Base-by-base conservation (phyloP, 805 yeast genomes). In the Saccharomyces mikatae region DNA sequence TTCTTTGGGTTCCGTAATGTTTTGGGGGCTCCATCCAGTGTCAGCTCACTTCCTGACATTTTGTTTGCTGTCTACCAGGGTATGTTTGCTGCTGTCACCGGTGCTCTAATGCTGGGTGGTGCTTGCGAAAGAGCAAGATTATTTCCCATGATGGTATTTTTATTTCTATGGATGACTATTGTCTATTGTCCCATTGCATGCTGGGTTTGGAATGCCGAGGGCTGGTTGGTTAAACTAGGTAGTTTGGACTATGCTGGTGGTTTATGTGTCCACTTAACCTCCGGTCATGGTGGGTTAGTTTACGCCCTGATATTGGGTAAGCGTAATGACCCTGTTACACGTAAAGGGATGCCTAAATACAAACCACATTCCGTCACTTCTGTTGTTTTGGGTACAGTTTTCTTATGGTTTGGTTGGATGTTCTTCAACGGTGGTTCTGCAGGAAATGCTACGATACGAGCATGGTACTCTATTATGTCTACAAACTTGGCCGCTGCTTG, bases 401-500 rank as follows among this genome's bases (percentile, higher is more conserved):
- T 94, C 76, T 80, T 94, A 63, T 92, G 97, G 97, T 90, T 94
- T 65, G 99, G 98, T 41, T 94, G 99, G 99, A 62, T 60, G 56
- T 90, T 90, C 67, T 94, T 94, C 83, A 94, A 94, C 80, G 97
- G 97, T 73, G 98, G 98, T 65, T 89, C 97, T 49, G 87, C 97
- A 51, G 97, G 97, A 72, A 86, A 89, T 68, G 88, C 97, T 41
- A 74, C 92, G 58, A 83, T 94, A 70, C 86, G 97, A 75, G 91
- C 97, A 55, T 89, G 89, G 87, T 90, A 90, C 77, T 96, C 97
- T 41, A 81, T 87, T 69, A 86, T 87, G 67, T 90, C 89, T 80
- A 92, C 98, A 66, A 89, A 92, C 74, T 70, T 92, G 63, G 96
- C 98, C 52, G 98, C 98, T 57, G 84, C 96, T 13, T 73, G 82